Evolutionary conservation across 805 yeast species (phyloP), one percentile per base, ranked within the genome.

Genomic region (Helenozyma rhizophorensis): DNA sequence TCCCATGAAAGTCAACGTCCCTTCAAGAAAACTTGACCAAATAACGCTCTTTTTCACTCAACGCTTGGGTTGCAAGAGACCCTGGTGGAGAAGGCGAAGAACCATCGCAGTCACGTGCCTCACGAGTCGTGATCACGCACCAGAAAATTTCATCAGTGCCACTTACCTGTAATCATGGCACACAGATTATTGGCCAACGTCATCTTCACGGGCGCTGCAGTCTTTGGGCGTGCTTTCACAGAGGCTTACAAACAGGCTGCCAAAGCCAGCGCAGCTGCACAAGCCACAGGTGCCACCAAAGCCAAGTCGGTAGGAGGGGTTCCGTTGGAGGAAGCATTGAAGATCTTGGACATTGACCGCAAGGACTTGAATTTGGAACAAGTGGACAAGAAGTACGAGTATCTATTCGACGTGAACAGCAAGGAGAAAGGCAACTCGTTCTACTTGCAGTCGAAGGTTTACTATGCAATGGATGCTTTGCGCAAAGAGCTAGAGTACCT

Each of bases 181-280:
- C 96, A 93, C 60, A 78, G 97, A 68, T 73, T 94, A 37, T 54
- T 90, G 34, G 86, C 85, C 44, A 90, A 85, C 60, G 96, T 93
- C 43, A 73, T 88, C 30, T 76, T 89, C 52, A 89, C 97, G 8
- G 97, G 97, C 36, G 94, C 97, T 4, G 81, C 86, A 48, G 97
- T 90, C 19, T 88, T 93, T 54, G 97, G 97, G 36, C 77, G 85
- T 48, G 98, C 98, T 0, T 93, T 93, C 58, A 73, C 87, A n/a
- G 95, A 88, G 58, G 97, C 98, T 0, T 93, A 90, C 70, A 83
- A 81, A 52, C 97, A 93, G 64, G 95, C 95, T 2, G 96, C 97
- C 12, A 85, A 90, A 32, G 89, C 89, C 34, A 79, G 95, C n/a
- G 87, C 90, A 2, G 74, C 85, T 18, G 65, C 65, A 7, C 41